A percentile compares a stretch with the other conserved stretches of the same genome.
These are phyloP conservation scores for Entomortierella parvispora DNA, from an alignment of 192 early-diverging fungal genomes.

Conservation along the genomic window DNA sequence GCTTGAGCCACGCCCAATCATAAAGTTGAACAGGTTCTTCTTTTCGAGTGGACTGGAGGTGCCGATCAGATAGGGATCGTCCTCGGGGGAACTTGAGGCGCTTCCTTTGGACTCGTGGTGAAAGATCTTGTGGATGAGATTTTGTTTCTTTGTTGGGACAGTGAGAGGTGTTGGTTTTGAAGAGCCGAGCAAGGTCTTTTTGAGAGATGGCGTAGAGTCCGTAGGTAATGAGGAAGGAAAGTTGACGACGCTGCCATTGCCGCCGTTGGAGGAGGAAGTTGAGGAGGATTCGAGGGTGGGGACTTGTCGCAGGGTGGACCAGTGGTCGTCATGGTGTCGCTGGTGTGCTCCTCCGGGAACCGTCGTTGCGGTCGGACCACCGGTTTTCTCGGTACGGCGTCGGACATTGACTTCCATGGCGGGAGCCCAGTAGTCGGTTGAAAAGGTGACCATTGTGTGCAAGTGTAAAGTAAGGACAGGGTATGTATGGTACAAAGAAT, in stretches of 20 bases:
- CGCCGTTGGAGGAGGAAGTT: slow-evolving; percentile 10
- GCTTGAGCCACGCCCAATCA: slow-evolving; percentile 15
- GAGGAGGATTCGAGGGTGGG: slow-evolving; percentile 35
- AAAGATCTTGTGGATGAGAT: slow-evolving; percentile 51
- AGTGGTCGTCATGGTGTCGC: slow-evolving; percentile 6
- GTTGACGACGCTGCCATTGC: not conserved
- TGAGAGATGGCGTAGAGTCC: not conserved
- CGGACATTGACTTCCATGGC: slow-evolving; percentile 56
- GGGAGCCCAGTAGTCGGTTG: slow-evolving; percentile 60
- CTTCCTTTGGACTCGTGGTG: slow-evolving; percentile 39
- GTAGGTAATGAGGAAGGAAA: not conserved
- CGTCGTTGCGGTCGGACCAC: slow-evolving; percentile 22
- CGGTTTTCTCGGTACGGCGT: slow-evolving; percentile 46
- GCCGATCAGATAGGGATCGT: slow-evolving; percentile 30
- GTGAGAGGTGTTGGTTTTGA: slow-evolving; percentile 17
- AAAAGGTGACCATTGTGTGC: slow-evolving; percentile 31
- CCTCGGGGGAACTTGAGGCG: slow-evolving; percentile 31
- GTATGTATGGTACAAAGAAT: not conserved
- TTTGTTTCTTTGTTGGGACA: slow-evolving; percentile 35
- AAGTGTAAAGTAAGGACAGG: not conserved
- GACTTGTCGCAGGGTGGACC: slow-evolving; percentile 34
- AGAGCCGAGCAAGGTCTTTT: slow-evolving; percentile 4
- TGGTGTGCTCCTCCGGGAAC: not conserved
- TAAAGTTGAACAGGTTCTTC: slow-evolving; percentile 48
- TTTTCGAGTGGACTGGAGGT: slow-evolving; percentile 32